phyloP scores from a whole-genome alignment of 805 yeast genomes.

The Barnettozyma salicaria region DNA sequence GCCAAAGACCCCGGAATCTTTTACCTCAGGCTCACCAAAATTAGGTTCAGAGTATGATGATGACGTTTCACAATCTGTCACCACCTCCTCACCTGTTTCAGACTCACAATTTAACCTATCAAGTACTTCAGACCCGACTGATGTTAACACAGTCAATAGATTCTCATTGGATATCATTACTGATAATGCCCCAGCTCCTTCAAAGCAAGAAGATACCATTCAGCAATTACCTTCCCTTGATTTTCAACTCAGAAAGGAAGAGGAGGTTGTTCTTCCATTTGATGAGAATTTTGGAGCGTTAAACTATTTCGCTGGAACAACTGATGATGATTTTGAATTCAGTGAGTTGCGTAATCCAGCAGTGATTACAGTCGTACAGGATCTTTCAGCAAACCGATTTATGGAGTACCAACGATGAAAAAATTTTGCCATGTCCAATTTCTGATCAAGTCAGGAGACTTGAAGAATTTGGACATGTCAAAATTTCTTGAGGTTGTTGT shows the following conservation, averaged over 20 bases:
- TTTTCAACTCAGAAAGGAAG: constrained; percentile 13
- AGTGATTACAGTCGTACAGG: constrained; percentile 35
- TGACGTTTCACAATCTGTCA: constrained; percentile 16
- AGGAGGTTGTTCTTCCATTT: constrained; percentile 9
- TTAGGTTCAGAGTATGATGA: constrained; percentile 8
- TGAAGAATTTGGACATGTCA: constrained; percentile 8
- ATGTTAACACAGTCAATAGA: constrained; percentile 18
- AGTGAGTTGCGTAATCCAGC: constrained; percentile 43
- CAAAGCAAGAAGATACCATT: constrained; percentile 14
- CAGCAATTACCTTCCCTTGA: constrained; percentile 4
- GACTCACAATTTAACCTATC: constrained; percentile 10
- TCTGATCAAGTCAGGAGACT: constrained; percentile 7
- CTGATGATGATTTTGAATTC: constrained; percentile 31
- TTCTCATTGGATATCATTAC: constrained; percentile 23
- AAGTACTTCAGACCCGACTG: constrained; percentile 7
- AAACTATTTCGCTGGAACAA: constrained; percentile 19
- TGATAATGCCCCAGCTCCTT: constrained; percentile 9
- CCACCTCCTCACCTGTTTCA: constrained; percentile 14
- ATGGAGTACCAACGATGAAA: background rate
- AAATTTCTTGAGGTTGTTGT: background rate
- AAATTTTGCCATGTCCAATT: constrained; percentile 6
- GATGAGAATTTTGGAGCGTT: constrained; percentile 14
- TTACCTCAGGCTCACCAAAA: constrained; percentile 17
- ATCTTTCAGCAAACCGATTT: too few relatives aligned
- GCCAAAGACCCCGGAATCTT: constrained; percentile 28